Evolutionary conservation across 2,329 filamentous ascomycete species (phyloP).

Genomic region (Juglanconis oblonga): DNA sequence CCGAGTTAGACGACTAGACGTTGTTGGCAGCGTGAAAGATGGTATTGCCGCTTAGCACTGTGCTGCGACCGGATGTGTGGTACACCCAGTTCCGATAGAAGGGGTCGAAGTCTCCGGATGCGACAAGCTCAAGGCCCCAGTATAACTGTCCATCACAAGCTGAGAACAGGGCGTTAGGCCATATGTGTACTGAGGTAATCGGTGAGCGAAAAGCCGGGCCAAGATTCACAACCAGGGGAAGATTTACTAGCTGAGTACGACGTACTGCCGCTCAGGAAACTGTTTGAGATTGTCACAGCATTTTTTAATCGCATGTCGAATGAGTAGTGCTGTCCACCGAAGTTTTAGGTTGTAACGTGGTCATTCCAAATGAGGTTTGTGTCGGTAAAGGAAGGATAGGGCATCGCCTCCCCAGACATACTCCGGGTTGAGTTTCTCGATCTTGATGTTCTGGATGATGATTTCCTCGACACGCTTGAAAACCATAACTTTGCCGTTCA

Average conservation of each 20-base stretch:
- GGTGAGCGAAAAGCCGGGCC: too few species aligned
- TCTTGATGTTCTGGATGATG: slow-evolving; percentile 58
- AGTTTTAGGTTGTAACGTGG: slow-evolving; percentile 51
- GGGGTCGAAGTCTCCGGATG: slow-evolving; percentile 54
- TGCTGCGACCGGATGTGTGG: slow-evolving; percentile 53
- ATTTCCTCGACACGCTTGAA: slow-evolving; percentile 49
- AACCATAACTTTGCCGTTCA: slow-evolving; percentile 55
- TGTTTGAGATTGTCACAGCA: slow-evolving; percentile 56
- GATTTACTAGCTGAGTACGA: slow-evolving; percentile 55
- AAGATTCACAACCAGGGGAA: too few species aligned
- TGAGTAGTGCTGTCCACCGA: slow-evolving; percentile 58
- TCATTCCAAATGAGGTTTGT: slow-evolving; percentile 47
- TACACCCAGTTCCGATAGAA: slow-evolving; percentile 58
- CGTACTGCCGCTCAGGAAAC: slow-evolving; percentile 53
- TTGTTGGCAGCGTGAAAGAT: slow-evolving; percentile 60
- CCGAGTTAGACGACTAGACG: slow-evolving; percentile 51
- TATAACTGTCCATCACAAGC: slow-evolving; percentile 58
- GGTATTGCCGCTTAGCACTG: slow-evolving; percentile 55
- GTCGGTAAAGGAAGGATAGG: neutral
- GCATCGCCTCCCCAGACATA: slow-evolving; percentile 14
- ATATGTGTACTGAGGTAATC: too few species aligned
- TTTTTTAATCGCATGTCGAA: slow-evolving; percentile 46
- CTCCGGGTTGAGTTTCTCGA: slow-evolving; percentile 41
- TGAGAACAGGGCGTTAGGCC: too few species aligned
- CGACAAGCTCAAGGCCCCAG: slow-evolving; percentile 57